Percentiles rank a stretch among this genome's conserved stretches.
Conservation (phyloP, 495 filamentous ascomycete species). For the Penicillium paradoxum region DNA sequence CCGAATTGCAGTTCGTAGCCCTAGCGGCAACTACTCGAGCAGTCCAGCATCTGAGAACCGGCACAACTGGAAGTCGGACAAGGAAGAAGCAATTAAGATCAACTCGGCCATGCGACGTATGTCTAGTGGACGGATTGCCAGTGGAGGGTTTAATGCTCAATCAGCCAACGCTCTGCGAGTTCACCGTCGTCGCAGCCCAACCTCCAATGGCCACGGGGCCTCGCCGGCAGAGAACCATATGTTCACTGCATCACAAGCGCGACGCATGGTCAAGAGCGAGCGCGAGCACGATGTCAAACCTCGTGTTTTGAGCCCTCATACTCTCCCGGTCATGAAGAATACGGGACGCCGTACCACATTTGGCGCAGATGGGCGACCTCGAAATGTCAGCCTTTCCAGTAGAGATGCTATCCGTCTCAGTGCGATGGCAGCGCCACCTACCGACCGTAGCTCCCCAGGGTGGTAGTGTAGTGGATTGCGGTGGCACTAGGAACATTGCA, state of each 20-base stretch:
- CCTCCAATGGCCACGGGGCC: constrained; percentile 46
- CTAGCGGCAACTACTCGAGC: constrained; percentile 42
- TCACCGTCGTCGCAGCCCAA: constrained; percentile 62
- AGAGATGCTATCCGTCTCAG: constrained; percentile 46
- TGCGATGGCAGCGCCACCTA: constrained; percentile 26
- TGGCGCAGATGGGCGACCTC: constrained; percentile 45
- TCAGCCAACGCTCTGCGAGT: constrained; percentile 33
- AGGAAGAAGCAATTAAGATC: constrained; percentile 56
- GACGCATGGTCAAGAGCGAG: constrained; percentile 65
- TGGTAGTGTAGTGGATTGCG: constrained; percentile 8
- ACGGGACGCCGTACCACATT: constrained; percentile 48
- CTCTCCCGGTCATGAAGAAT: constrained; percentile 61
- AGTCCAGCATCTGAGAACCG: constrained; percentile 39
- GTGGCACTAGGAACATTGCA: constrained; percentile 15
- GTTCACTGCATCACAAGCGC: constrained; percentile 65
- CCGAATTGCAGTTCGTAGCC: constrained; percentile 43
- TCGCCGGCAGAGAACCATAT: constrained; percentile 55
- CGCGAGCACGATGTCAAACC: constrained; percentile 51
- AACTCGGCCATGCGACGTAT: constrained; percentile 59
- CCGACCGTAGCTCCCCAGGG: constrained; percentile 14
- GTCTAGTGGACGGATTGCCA: constrained; percentile 33
- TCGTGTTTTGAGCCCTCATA: constrained; percentile 60
- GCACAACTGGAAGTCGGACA: constrained; percentile 46
- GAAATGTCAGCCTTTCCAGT: constrained; percentile 38
- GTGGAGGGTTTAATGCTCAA: constrained; percentile 27